phyloP scores from a whole-genome alignment of 352 stramenopile genomes.

The Pilasporangium apinafurcum region DNA sequence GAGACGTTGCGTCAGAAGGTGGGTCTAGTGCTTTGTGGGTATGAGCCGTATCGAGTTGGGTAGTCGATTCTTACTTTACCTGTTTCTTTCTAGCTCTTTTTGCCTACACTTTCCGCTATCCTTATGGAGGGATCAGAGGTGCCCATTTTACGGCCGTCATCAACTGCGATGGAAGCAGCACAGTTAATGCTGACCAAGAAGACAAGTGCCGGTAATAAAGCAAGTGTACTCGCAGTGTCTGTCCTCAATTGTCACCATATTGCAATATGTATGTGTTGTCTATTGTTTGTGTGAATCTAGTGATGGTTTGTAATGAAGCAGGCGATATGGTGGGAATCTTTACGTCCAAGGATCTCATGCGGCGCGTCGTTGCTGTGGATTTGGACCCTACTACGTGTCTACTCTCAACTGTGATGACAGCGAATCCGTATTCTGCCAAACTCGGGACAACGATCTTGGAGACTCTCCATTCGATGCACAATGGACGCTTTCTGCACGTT shows the following conservation, averaged over 20 bases:
- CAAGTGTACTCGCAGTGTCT: no score
- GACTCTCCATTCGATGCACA: slow-evolving; percentile 97
- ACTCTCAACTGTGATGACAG: slow-evolving; percentile 92
- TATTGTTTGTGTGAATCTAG: slow-evolving; percentile 8
- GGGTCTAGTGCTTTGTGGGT: no score
- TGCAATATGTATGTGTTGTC: slow-evolving; percentile 1
- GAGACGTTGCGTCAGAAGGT: slow-evolving; percentile 82
- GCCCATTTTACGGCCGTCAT: slow-evolving; percentile 38
- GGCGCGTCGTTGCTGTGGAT: slow-evolving; percentile 88
- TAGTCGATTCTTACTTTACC: background rate
- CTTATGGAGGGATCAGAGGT: slow-evolving; percentile 53
- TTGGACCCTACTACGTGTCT: slow-evolving; percentile 74
- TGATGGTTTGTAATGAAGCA: slow-evolving; percentile 88
- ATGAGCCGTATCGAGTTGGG: no score
- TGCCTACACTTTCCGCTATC: slow-evolving; percentile 80
- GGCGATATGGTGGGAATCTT: slow-evolving; percentile 93
- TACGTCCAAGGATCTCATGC: slow-evolving; percentile 97
- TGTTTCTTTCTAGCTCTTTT: slow-evolving; percentile 45
- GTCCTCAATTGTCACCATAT: background rate
- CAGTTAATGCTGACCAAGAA: slow-evolving; percentile 79
- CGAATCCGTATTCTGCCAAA: slow-evolving; percentile 89
- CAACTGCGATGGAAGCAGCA: slow-evolving; percentile 62
- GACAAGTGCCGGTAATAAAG: slow-evolving; percentile 44
- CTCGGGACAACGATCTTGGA: slow-evolving; percentile 94
- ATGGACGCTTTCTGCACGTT: slow-evolving; percentile 95